Evolutionary conservation across 2,329 filamentous ascomycete species (phyloP), one percentile per base, ranked within the genome.

Genomic region (Colletotrichum liaoningense): DNA sequence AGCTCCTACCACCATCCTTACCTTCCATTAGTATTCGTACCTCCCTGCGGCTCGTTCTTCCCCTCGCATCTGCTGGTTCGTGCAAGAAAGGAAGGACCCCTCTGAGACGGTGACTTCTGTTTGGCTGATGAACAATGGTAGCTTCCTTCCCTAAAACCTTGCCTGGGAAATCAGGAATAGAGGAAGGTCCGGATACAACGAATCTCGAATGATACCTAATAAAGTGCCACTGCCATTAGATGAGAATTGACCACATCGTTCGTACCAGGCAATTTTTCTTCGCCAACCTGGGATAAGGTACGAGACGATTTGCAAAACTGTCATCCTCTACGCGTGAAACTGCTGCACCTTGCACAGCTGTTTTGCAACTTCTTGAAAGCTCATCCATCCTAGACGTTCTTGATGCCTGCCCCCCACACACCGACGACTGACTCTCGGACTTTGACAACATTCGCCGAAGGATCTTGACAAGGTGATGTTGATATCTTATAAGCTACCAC

Each of bases 1-100:
- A 59, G 70, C 67, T 56, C 60, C 67, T 60, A 66, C 55, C 70
- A 35, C 33, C 33, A 35, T 5, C 33, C 33, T 12, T n/a, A n/a
- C n/a, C n/a, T n/a, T n/a, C n/a, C n/a, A n/a, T n/a, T 35, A 72
- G 24, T 35, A 63, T 28, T 24, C 30, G 35, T 60, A 52, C 52
- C 55, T 14, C 14, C 33, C 24, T 8, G 49, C 38, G 22, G 54
- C 55, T 59, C 33, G 46, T 56, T 52, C 38, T n/a, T 62, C 38
- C 55, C 22, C 19, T 60, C 33, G 26, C 38, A 24, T 56, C 56
- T 12, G 46, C 16, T 35, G 66, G 65, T 63, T 69, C 22, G 52
- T 62, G 28, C 56, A 33, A 9, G 58, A 38, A 54, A 62, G 28
- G 62, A 55, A 55, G 33, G 12, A 14, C 11, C 54, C 19, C 19